phyloP scores from a whole-genome alignment of 139 green algal genomes.

The Trebouxia sp. region DNA sequence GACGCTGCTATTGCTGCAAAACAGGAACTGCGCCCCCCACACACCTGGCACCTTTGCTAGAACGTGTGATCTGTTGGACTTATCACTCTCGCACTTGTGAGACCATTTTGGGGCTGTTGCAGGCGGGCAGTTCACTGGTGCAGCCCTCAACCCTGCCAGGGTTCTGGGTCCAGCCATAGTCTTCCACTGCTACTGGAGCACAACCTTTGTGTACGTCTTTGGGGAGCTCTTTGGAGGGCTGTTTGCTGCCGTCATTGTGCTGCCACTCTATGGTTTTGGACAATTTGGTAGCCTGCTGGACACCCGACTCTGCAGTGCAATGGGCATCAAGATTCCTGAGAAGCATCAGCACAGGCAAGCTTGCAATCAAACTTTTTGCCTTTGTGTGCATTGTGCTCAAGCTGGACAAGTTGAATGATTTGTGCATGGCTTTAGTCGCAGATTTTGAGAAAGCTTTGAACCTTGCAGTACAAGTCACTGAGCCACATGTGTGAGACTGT shows the following conservation, averaged over 20 bases:
- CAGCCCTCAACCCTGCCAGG: constrained; percentile 75
- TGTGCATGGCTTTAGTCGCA: neutral
- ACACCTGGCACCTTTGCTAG: no score
- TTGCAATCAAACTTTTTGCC: no score
- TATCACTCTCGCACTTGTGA: neutral
- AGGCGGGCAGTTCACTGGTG: constrained; percentile 73
- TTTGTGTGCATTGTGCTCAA: neutral
- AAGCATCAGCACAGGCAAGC: constrained; percentile 25
- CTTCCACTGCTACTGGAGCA: constrained; percentile 69
- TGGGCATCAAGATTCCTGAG: constrained; percentile 30
- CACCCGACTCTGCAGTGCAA: constrained; percentile 24
- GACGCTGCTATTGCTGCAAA: no score
- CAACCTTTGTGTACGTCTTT: constrained; percentile 72
- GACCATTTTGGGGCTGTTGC: constrained; percentile 20
- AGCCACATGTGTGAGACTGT: no score
- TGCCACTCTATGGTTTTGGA: constrained; percentile 72
- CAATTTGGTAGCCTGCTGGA: constrained; percentile 41
- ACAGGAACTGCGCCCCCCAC: no score
- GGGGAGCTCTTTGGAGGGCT: constrained; percentile 67
- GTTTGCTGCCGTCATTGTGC: constrained; percentile 55
- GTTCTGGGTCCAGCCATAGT: constrained; percentile 74
- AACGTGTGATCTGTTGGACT: neutral
- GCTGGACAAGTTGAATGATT: neutral
- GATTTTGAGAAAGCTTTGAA: no score
- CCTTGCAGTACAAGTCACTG: no score